Conservation (phyloP, 441 rosid genomes). For the Viola pubescens region DNA sequence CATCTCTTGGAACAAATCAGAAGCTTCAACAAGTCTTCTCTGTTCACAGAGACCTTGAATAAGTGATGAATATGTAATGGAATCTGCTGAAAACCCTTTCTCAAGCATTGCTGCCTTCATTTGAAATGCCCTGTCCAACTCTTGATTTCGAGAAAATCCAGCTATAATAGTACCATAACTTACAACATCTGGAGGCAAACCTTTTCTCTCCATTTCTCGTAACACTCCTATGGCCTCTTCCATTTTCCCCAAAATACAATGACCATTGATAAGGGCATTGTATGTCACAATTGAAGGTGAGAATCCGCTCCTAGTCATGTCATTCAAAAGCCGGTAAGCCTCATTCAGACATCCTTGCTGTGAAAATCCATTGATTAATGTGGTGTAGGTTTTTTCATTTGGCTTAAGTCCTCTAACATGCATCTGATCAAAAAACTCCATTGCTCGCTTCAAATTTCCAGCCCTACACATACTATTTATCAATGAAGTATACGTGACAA, state of each 20-base stretch:
- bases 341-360: constrained; percentile 59
- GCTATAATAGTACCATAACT: constrained; percentile 75
- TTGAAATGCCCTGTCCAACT: constrained; percentile 54
- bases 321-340: constrained; percentile 47
- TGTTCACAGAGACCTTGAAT: constrained; percentile 67
- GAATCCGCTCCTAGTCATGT: constrained; percentile 63
- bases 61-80: constrained; percentile 58
- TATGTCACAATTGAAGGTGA: constrained; percentile 70
- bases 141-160: constrained; percentile 54
- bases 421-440: constrained; percentile 76
- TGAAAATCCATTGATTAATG: constrained; percentile 73
- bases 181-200: constrained; percentile 61
- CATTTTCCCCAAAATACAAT: constrained; percentile 53
- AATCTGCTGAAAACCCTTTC: constrained; percentile 55
- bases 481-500: constrained; percentile 70
- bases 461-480: constrained; percentile 73
- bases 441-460: constrained; percentile 70
- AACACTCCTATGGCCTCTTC: constrained; percentile 54
- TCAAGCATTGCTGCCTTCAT: constrained; percentile 53
- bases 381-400: constrained; percentile 71
- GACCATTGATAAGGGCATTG: constrained; percentile 69
- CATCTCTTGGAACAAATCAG: constrained; percentile 69
- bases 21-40: constrained; percentile 64
- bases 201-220: constrained; percentile 43
- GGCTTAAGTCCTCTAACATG: constrained; percentile 64